Percentiles rank a stretch among this genome's conserved stretches.
Conservation (phyloP, 306 rosid species). For the Casuarina glauca region DNA sequence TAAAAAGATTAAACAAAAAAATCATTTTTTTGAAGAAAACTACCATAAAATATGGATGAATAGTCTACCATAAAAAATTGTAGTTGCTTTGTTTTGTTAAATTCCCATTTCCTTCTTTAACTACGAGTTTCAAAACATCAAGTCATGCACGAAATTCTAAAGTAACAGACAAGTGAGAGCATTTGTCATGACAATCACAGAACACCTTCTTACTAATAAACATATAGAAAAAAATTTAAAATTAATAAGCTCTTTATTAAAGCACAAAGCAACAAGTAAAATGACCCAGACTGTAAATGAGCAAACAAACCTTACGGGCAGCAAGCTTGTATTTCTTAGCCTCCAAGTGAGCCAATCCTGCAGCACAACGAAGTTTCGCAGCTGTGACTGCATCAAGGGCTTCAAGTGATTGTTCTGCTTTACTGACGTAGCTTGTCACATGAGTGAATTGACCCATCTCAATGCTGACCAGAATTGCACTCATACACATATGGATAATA, state of each 20-base stretch:
- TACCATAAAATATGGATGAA: too few relatives aligned
- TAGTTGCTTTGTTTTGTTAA: too few relatives aligned
- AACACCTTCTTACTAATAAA: not conserved
- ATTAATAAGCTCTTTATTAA: not conserved
- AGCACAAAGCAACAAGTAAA: not conserved
- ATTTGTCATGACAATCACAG: not conserved
- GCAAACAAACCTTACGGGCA: slow-evolving; percentile 86
- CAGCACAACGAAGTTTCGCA: slow-evolving; percentile 85
- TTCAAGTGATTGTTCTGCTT: slow-evolving; percentile 82
- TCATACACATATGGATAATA: slow-evolving; percentile 93
- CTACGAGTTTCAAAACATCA: not conserved
- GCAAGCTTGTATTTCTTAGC: slow-evolving; percentile 96
- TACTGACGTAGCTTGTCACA: slow-evolving; percentile 82
- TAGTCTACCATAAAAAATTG: too few relatives aligned
- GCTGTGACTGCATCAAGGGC: slow-evolving; percentile 54
- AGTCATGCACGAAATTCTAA: not conserved
- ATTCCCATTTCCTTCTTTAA: not conserved
- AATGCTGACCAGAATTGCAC: slow-evolving; percentile 91
- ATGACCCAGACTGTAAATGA: slow-evolving; percentile 1
- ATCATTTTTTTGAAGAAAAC: too few relatives aligned
- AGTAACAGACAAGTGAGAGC: not conserved
- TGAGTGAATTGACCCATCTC: slow-evolving; percentile 99
- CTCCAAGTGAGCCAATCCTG: slow-evolving; percentile 93
- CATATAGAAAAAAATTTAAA: not conserved
- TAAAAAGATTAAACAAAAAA: too few relatives aligned